Percentiles rank a stretch among this genome's conserved stretches.
Conservation (phyloP, 2,329 filamentous ascomycete genomes). For the Corynespora cassiicola region DNA sequence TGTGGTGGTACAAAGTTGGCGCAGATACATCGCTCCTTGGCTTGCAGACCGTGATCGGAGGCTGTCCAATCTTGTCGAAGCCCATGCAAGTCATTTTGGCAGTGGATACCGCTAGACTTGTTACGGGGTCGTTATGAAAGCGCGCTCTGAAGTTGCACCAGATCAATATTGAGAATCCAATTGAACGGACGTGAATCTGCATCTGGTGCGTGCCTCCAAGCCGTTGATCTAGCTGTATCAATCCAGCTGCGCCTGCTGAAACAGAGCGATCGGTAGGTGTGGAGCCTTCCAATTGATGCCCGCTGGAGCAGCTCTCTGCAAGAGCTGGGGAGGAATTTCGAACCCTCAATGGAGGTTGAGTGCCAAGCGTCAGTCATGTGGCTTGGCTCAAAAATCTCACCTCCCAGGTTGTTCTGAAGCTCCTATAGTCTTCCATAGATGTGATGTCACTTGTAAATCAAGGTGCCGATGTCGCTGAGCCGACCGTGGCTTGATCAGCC, state of each 20-base stretch:
- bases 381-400: too few relatives aligned
- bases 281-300: too few relatives aligned
- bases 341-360: too few relatives aligned
- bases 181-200: slow-evolving; percentile 6
- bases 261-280: too few relatives aligned
- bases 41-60: slow-evolving; percentile 8
- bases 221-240: slow-evolving; percentile 14
- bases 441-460: too few relatives aligned
- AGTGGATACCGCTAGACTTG: slow-evolving; percentile 11
- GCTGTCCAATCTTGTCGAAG: slow-evolving; percentile 13
- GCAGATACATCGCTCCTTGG: slow-evolving; percentile 6
- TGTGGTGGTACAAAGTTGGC: slow-evolving; percentile 15
- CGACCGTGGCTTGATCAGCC: slow-evolving; percentile 12
- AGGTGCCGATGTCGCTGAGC: slow-evolving; percentile 16
- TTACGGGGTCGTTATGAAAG: slow-evolving; percentile 1
- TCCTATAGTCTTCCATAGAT: too few relatives aligned
- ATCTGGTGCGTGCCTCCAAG: slow-evolving; percentile 15
- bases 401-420: too few relatives aligned
- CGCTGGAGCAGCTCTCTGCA: too few relatives aligned
- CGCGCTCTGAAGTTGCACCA: slow-evolving; percentile 12
- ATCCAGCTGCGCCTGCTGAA: slow-evolving; percentile 18
- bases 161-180: slow-evolving; percentile 18
- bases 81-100: slow-evolving; percentile 20
- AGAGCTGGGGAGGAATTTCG: too few relatives aligned
- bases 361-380: too few relatives aligned